These are phyloP conservation scores for Prosopis cineraria DNA, from an alignment of 306 rosid species.

Conservation along the genomic window DNA sequence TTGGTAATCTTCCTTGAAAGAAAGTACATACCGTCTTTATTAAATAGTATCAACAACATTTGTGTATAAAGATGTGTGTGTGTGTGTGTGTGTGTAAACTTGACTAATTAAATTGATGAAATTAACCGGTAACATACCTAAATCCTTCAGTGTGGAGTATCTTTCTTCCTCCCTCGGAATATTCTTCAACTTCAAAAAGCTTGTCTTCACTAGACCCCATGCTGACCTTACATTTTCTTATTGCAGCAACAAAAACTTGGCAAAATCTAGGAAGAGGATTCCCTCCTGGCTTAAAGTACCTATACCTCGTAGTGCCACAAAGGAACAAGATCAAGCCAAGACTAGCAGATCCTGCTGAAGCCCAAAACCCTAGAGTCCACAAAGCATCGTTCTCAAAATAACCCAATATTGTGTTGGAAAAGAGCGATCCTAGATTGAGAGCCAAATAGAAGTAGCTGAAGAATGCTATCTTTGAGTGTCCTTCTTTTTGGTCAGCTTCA, in stretches of 20 bases:
- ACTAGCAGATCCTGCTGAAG: constrained; percentile 74
- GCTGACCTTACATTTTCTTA: constrained; percentile 65
- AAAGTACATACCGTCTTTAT: not conserved
- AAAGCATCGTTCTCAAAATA: constrained; percentile 74
- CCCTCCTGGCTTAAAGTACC: constrained; percentile 66
- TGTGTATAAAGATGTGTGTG: no score
- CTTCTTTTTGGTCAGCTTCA: constrained; percentile 64
- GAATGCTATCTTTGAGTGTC: constrained; percentile 65
- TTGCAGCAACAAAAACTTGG: constrained; percentile 64
- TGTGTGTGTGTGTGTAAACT: no score
- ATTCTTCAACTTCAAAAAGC: constrained; percentile 48
- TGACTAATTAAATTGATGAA: not conserved
- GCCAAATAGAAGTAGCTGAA: constrained; percentile 89
- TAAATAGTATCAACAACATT: not conserved
- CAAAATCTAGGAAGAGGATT: constrained; percentile 74
- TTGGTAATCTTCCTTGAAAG: not conserved
- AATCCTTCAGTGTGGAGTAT: constrained; percentile 71
- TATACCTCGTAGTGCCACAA: constrained; percentile 67
- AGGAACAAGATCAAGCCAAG: constrained; percentile 66
- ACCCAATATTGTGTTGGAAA: constrained; percentile 77
- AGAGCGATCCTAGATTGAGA: constrained; percentile 73
- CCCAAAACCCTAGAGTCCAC: constrained; percentile 84
- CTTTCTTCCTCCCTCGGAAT: constrained; percentile 47
- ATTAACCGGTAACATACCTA: constrained; percentile 51
- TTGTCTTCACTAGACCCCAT: constrained; percentile 33